Evolutionary conservation across 441 rosid genomes (phyloP), one percentile per base, ranked within the genome.

Genomic region (Populus tomentosa): DNA sequence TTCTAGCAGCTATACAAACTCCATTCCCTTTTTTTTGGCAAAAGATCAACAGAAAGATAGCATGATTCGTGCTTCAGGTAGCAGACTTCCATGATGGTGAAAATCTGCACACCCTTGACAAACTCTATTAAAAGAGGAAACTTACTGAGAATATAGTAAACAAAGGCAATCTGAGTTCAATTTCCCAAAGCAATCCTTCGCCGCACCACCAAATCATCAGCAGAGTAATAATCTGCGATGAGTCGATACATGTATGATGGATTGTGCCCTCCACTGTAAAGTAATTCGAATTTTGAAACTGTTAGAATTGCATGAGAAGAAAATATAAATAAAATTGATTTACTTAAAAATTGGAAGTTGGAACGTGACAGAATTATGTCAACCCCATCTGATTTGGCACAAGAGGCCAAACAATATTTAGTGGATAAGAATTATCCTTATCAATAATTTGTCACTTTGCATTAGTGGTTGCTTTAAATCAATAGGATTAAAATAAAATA

Each of bases 171-270:
- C 24, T 33, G 28, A 65, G 66, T 68, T 84, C 84, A 88, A 79
- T 79, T 86, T 75, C 84, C 83, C 1, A 84, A 42, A 76, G 87
- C 75, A 72, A 87, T 70, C 81, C 86, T 88, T 73, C 82, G 74
- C 80, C 82, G 89, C 75, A 93, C 80, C 73, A 96, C 98, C 88
- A 96, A 81, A 85, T 96, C 98, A 89, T 90, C 98, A 67, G 97
- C 97, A 28, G 98, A 94, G 87, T 97, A 96, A 87, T 92, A 91
- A 81, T 96, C 99, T 1, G 98, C 97, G 50, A 94, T 93, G 62
- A 96, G 97, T 64, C 98, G 91, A 79, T 92, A 97, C 96, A 97
- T 89, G 87, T 93, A 94, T 18, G 98, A 94, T 40, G 99, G 95
- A 82, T 91, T 94, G 84, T 97, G 98, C 78, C 99, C 99, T 78